phyloP scores from a whole-genome alignment of 1,284 basidiomycete genomes.

The Ustilago nuda region DNA sequence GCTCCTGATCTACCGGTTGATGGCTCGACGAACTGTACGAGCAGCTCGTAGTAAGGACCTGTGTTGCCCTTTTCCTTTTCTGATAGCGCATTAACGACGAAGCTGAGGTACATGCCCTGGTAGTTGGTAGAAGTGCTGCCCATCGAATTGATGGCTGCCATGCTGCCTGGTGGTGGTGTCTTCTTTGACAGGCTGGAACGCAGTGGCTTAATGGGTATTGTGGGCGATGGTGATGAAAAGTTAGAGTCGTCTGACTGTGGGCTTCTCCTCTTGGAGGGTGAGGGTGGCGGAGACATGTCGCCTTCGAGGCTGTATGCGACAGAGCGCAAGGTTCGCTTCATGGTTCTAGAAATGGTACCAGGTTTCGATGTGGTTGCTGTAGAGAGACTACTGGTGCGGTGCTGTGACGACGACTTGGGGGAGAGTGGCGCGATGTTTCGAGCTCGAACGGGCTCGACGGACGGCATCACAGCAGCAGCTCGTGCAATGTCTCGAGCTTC shows the following conservation, averaged over 20 bases:
- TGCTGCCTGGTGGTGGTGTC: constrained; percentile 40
- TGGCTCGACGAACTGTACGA: constrained; percentile 71
- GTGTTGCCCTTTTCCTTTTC: constrained; percentile 74
- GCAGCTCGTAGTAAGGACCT: constrained; percentile 72
- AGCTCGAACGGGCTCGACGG: constrained; percentile 35
- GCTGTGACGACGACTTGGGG: constrained; percentile 10
- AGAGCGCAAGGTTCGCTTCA: constrained; percentile 33
- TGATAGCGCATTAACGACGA: constrained; percentile 82
- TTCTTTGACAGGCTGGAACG: constrained; percentile 46
- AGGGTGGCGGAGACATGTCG: constrained; percentile 12
- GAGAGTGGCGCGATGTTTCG: constrained; percentile 33
- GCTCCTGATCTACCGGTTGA: constrained; percentile 35
- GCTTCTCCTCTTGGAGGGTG: constrained; percentile 42
- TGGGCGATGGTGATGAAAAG: constrained; percentile 33
- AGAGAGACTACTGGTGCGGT: constrained; percentile 1
- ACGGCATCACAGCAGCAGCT: constrained; percentile 47
- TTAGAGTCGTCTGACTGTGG: constrained; percentile 33
- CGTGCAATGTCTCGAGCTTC: constrained; percentile 7
- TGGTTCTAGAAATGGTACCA: constrained; percentile 4
- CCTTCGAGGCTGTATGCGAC: constrained; percentile 17
- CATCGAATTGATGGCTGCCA: constrained; percentile 43
- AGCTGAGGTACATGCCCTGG: constrained; percentile 84
- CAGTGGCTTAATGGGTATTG: constrained; percentile 35
- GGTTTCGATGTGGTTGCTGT: neutral
- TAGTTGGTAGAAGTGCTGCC: constrained; percentile 31